Base-by-base conservation (phyloP, 2,329 filamentous ascomycete genomes). In the Hymenoscyphus scutula region DNA sequence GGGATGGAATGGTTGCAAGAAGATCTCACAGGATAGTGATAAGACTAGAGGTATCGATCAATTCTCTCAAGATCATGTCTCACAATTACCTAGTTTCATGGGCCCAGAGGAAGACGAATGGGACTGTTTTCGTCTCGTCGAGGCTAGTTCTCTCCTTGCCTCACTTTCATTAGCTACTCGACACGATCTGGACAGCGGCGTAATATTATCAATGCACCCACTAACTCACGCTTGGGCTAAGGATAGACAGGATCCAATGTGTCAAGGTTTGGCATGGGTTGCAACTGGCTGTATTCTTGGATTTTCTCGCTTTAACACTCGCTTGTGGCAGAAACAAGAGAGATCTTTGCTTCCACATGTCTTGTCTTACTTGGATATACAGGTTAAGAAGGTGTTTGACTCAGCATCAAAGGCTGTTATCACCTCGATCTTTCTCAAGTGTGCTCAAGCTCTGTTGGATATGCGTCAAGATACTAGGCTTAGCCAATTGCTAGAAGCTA, bases 91-190 rank as follows among this genome's bases (percentile, higher is more conserved):
- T 13, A 53, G 53, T 5, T 58, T 71, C 11, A 61, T 71, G 57
- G 62, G 61, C 19, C 34, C 30, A 29, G 62, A 69, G 27, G 57
- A 53, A 1, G 65, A 73, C 7, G 61, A 67, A 60, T 75, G 71
- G 71, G 71, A 75, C 25, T 53, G 62, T 51, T 69, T 68, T 59
- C 71, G 70, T 62, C 63, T 71, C 34, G 68, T 61, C 1, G 64
- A 73, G 61, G 73, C 74, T 11, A 65, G 64, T 37, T 60, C 62
- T 65, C 45, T 69, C 11, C 71, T 77, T 55, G 65, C 56, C 17
- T 73, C 71, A 27, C 71, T 75, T 59, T 73, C 71, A 3, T 65
- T 76, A 30, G 65, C 74, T 11, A 67, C 63, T 32, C 57, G 60
- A 37, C 32, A 65, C 0, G 32, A 65, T 23, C 2, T 59, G 30